Base-by-base conservation (phyloP, 108 stramenopile genomes). In the Cylindrotheca closterium region DNA sequence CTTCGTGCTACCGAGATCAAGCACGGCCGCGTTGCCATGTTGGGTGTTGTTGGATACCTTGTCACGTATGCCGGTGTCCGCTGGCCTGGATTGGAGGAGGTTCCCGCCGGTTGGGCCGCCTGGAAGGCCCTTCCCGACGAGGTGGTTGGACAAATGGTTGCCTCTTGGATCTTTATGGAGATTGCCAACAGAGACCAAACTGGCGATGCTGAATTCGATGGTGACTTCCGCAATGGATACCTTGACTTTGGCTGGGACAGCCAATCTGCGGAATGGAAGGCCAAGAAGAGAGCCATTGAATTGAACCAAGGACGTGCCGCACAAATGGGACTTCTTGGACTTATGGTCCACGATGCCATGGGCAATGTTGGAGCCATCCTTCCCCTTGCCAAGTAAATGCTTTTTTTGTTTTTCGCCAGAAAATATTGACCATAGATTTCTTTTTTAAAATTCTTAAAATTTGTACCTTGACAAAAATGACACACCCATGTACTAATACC, bases 231-330 rank as follows among this genome's bases (percentile, higher is more conserved):
- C 59, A 87, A 86, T 78, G 89, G 81, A 47, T 60, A 34, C 76
- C 62, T 86, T 58, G 88, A 88, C 77, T 83, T 81, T 70, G 88
- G 88, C 47, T 89, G 88, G 88, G 88, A 89, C 49, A 63, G 55
- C 50, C 82, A 81, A 68, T 69, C 67, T 52, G 86, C 79, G 53
- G 82, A 87, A 67, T 66, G 60, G 60, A 81, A 87, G 78, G 65
- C 78, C 27, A 28, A 63, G 50, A 92, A 93, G 87, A 86, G 88
- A 65, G 87, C 86, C 56, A 85, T 92, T 53, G 91, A 93, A 58
- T 65, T 93, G 45, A 93, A 93, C 89, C 82, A 93, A 67, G 92
- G 92, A 42, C 87, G 92, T 73, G 89, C 89, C 48, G 92, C 92
- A 58, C 73, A 77, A 66, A 76, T 83, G 75, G 82, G 82, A 48